Conservation (phyloP, 768 basidiomycete genomes). For the Suillus sp. region DNA sequence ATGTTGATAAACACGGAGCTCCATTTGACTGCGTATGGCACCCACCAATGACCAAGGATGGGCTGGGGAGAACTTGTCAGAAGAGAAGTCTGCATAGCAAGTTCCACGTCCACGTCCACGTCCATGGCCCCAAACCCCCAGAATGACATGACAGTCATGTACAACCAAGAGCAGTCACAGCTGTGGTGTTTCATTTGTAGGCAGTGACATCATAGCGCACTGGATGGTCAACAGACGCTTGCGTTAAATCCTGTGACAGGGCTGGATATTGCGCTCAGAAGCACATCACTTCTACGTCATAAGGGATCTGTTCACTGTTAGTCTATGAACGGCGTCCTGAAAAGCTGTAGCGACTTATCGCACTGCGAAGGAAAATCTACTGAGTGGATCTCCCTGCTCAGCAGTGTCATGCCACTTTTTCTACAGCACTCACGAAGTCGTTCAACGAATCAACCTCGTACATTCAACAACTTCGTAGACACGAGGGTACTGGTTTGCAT, state of each 20-base stretch:
- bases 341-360: not conserved
- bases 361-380: not conserved
- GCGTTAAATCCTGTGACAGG: not conserved
- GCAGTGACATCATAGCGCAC: not conserved
- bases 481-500: conserved; percentile 6
- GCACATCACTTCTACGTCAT: not conserved
- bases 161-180: not conserved
- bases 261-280: not conserved
- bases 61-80: not conserved
- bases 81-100: not conserved
- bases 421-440: conserved; percentile 5
- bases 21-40: not conserved
- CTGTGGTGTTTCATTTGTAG: not conserved
- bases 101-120: not conserved
- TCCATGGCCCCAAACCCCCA: no score
- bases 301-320: no score
- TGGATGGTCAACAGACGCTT: not conserved
- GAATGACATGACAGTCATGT: not conserved
- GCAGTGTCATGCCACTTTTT: not conserved
- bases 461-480: not conserved
- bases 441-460: not conserved
- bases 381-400: not conserved
- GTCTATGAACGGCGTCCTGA: not conserved
- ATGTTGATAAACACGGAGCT: not conserved
- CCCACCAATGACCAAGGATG: not conserved